These are phyloP conservation scores for Apophysomyces ossiformis DNA, from an alignment of 371 early-diverging fungal genomes.

Conservation along the genomic window DNA sequence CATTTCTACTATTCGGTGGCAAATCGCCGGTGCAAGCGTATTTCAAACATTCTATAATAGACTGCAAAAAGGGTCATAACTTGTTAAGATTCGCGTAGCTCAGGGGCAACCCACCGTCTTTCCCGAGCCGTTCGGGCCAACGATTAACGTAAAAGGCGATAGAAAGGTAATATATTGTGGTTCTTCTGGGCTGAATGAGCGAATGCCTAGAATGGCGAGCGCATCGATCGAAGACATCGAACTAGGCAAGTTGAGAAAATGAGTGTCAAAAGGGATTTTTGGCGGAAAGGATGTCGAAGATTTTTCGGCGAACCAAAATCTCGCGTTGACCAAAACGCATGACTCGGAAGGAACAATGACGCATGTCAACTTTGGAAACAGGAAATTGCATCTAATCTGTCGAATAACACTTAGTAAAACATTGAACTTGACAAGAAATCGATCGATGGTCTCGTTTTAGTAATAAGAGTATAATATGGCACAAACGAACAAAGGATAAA, in stretches of 20 bases:
- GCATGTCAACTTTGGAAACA: too few relatives aligned
- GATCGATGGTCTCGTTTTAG: too few relatives aligned
- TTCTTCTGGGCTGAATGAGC: slow-evolving; percentile 92
- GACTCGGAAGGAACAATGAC: too few relatives aligned
- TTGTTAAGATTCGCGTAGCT: slow-evolving; percentile 14
- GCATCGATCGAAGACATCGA: slow-evolving; percentile 78
- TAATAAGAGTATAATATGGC: too few relatives aligned
- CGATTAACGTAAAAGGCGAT: slow-evolving; percentile 97
- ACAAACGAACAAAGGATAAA: too few relatives aligned
- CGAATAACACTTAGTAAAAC: too few relatives aligned
- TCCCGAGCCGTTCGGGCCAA: slow-evolving; percentile 98
- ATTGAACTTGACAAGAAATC: too few relatives aligned
- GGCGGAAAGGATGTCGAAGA: not conserved
- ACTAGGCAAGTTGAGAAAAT: not conserved
- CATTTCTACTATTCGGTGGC: slow-evolving; percentile 94
- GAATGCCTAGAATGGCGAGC: slow-evolving; percentile 90
- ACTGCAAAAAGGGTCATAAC: slow-evolving; percentile 47
- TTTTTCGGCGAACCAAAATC: too few relatives aligned
- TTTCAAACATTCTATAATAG: slow-evolving; percentile 98
- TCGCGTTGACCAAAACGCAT: too few relatives aligned
- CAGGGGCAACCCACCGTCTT: slow-evolving; percentile 76
- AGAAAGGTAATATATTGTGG: slow-evolving; percentile 87
- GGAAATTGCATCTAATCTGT: too few relatives aligned
- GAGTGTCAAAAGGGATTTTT: not conserved
- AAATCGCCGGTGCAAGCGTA: slow-evolving; percentile 97